phyloP scores from a whole-genome alignment of 495 filamentous ascomycete genomes.

The Aspergillus incahuasiensis region DNA sequence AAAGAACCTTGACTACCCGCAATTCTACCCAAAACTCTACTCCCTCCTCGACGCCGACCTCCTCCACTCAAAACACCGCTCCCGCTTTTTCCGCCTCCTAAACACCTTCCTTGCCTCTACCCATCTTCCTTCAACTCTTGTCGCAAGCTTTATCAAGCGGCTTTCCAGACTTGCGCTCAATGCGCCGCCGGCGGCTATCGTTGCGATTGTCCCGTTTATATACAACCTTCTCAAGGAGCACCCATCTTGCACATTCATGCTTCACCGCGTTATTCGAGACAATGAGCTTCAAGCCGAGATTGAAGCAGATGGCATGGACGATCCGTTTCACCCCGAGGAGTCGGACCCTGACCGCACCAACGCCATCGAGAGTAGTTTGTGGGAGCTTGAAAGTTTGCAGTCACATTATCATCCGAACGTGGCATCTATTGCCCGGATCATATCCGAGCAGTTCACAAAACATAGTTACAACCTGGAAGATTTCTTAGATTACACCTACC shows the following conservation, averaged over 20 bases:
- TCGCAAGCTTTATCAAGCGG: constrained; percentile 94
- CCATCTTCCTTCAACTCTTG: constrained; percentile 83
- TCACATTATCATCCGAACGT: constrained; percentile 97
- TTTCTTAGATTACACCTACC: constrained; percentile 93
- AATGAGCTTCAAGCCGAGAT: constrained; percentile 51
- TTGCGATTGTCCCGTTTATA: constrained; percentile 82
- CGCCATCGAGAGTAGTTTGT: constrained; percentile 88
- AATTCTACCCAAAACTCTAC: constrained; percentile 92
- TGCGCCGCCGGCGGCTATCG: constrained; percentile 82
- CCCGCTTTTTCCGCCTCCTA: constrained; percentile 85
- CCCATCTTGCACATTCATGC: constrained; percentile 88
- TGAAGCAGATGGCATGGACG: constrained; percentile 64
- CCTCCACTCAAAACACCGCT: constrained; percentile 89
- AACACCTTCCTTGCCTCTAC: constrained; percentile 90
- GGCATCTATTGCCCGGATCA: constrained; percentile 85
- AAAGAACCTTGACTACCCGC: constrained; percentile 92
- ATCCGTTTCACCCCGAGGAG: constrained; percentile 74
- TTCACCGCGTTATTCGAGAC: constrained; percentile 69
- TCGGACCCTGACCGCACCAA: constrained; percentile 76
- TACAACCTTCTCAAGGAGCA: constrained; percentile 94
- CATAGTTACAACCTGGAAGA: constrained; percentile 88
- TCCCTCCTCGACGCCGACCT: constrained; percentile 79
- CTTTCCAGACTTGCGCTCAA: constrained; percentile 75
- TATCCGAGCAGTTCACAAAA: constrained; percentile 97
- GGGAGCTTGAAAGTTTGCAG: constrained; percentile 88